Evolutionary conservation across 1,284 basidiomycete genomes (phyloP).

Genomic region (Ceratobasidium sp.): DNA sequence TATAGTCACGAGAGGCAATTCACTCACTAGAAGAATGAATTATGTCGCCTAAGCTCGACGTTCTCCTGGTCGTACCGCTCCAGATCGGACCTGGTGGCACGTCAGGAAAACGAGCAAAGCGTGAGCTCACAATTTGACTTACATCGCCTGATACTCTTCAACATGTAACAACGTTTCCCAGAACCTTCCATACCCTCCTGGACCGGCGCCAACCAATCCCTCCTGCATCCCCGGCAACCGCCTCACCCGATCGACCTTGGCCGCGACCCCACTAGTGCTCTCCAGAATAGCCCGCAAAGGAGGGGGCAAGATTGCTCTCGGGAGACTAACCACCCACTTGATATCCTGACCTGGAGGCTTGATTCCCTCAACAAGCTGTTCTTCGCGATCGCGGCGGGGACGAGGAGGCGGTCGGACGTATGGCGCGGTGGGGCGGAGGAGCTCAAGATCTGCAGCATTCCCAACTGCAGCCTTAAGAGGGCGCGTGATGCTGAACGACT

Average conservation of each 20-base stretch:
- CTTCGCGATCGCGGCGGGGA: constrained; percentile 58
- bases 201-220: constrained; percentile 49
- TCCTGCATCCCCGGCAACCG: constrained; percentile 50
- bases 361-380: constrained; percentile 64
- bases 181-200: constrained; percentile 60
- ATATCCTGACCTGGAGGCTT: constrained; percentile 61
- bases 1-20: constrained; percentile 7
- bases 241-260: constrained; percentile 29
- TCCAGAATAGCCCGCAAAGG: constrained; percentile 31
- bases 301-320: constrained; percentile 55
- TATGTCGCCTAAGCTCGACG: constrained; percentile 58
- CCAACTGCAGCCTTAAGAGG: constrained; percentile 61
- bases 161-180: constrained; percentile 70
- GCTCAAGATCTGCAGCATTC: constrained; percentile 64
- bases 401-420: constrained; percentile 65
- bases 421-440: constrained; percentile 65
- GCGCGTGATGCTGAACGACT: constrained; percentile 62
- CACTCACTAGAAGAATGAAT: constrained; percentile 64
- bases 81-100: constrained; percentile 60
- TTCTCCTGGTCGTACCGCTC: constrained; percentile 68
- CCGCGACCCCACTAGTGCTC: constrained; percentile 24
- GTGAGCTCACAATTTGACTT: constrained; percentile 52
- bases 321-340: constrained; percentile 61
- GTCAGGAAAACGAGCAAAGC: constrained; percentile 3
- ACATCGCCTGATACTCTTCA: constrained; percentile 73